These are phyloP conservation scores for Candida corydali DNA, from an alignment of 805 yeast species.

Conservation along the genomic window DNA sequence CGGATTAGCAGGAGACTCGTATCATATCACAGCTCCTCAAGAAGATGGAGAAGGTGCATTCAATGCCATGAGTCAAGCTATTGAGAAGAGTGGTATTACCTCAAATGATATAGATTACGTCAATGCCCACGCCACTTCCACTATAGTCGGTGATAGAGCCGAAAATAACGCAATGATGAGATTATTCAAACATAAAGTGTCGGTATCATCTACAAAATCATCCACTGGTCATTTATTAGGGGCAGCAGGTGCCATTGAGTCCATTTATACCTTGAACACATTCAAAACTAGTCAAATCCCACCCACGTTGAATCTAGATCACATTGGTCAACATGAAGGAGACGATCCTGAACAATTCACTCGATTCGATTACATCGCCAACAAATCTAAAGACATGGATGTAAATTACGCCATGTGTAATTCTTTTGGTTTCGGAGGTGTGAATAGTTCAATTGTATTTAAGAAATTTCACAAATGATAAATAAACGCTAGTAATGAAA, in stretches of 20 bases:
- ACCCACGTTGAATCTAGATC: slow-evolving; percentile 71
- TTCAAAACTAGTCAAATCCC: slow-evolving; percentile 58
- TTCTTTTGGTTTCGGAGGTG: slow-evolving; percentile 98
- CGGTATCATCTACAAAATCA: slow-evolving; percentile 83
- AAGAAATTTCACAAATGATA: slow-evolving; percentile 14
- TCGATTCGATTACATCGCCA: slow-evolving; percentile 56
- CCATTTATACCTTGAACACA: slow-evolving; percentile 73
- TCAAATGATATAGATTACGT: slow-evolving; percentile 62
- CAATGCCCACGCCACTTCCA: slow-evolving; percentile 97
- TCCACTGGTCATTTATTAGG: slow-evolving; percentile 92
- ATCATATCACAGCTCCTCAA: slow-evolving; percentile 89
- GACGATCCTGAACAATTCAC: slow-evolving; percentile 39
- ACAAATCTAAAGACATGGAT: slow-evolving; percentile 33
- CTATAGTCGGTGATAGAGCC: slow-evolving; percentile 82
- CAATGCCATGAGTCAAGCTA: slow-evolving; percentile 77
- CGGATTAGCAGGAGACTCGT: slow-evolving; percentile 88
- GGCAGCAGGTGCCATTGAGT: slow-evolving; percentile 94
- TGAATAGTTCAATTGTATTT: slow-evolving; percentile 72
- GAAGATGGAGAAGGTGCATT: slow-evolving; percentile 81
- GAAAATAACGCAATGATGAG: slow-evolving; percentile 72
- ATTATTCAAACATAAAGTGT: slow-evolving; percentile 38
- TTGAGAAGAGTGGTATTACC: slow-evolving; percentile 45
- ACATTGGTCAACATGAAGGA: slow-evolving; percentile 47
- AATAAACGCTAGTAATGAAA: no score
- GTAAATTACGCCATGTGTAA: slow-evolving; percentile 69